phyloP scores from a whole-genome alignment of 345 rosid genomes.

The Dipteronia dyeriana region DNA sequence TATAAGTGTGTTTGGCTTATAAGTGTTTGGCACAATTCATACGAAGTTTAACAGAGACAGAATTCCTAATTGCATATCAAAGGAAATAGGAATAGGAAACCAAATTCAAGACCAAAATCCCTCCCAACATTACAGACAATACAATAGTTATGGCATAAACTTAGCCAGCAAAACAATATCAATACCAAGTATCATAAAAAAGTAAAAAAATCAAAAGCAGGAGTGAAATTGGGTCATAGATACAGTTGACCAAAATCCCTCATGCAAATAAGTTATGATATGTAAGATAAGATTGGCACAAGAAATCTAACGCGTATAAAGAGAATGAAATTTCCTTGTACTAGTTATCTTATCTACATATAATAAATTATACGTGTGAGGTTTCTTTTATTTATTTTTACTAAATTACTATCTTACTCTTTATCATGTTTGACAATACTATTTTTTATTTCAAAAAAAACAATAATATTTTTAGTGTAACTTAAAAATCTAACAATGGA shows the following conservation, averaged over 20 bases:
- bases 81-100: slow-evolving; percentile 1
- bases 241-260: neutral
- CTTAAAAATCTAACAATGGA: neutral
- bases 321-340: too few relatives aligned
- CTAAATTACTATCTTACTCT: neutral
- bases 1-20: too few relatives aligned
- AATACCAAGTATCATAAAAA: neutral
- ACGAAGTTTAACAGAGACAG: neutral
- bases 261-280: too few relatives aligned
- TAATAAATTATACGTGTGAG: neutral
- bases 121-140: neutral
- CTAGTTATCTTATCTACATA: neutral
- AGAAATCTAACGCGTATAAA: too few relatives aligned
- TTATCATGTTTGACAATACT: neutral
- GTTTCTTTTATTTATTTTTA: neutral
- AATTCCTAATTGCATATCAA: neutral
- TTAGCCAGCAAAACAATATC: neutral
- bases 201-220: neutral
- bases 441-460: too few relatives aligned
- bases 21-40: neutral
- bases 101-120: slow-evolving; percentile 3
- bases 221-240: neutral
- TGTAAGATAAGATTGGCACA: too few relatives aligned
- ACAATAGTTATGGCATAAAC: neutral
- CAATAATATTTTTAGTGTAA: neutral